phyloP scores from a whole-genome alignment of 2,329 filamentous ascomycete genomes.

The Arachnopeziza araneosa region DNA sequence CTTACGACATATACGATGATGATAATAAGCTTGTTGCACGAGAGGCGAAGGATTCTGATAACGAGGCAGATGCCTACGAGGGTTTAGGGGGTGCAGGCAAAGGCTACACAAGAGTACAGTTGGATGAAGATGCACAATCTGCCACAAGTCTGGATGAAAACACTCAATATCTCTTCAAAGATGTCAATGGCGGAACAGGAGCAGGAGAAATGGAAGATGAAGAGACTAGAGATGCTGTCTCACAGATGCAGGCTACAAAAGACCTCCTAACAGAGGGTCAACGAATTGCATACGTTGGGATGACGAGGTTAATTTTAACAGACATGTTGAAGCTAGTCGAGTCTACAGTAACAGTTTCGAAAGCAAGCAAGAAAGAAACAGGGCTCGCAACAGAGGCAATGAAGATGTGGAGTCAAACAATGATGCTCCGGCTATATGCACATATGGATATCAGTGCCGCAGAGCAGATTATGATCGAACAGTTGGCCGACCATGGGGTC shows the following conservation, averaged over 20 bases:
- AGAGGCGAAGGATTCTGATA: constrained; percentile 66
- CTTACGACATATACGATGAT: constrained; percentile 94
- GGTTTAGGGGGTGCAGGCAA: constrained; percentile 85
- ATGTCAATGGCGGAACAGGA: constrained; percentile 50
- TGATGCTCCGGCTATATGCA: constrained; percentile 89
- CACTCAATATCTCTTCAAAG: constrained; percentile 90
- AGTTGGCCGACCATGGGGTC: constrained; percentile 88
- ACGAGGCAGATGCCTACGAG: constrained; percentile 62
- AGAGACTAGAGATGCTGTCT: constrained; percentile 76
- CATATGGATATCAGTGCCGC: constrained; percentile 94
- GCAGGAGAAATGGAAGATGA: constrained; percentile 64
- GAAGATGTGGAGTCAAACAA: constrained; percentile 96
- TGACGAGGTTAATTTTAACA: constrained; percentile 75
- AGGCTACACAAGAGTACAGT: constrained; percentile 89
- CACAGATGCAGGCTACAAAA: constrained; percentile 94
- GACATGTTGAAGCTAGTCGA: constrained; percentile 69
- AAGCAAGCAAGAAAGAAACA: constrained; percentile 72
- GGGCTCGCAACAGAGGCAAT: constrained; percentile 67
- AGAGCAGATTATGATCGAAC: constrained; percentile 98
- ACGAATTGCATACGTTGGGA: constrained; percentile 89
- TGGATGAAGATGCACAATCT: constrained; percentile 92
- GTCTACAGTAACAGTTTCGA: constrained; percentile 46
- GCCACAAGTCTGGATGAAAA: constrained; percentile 97
- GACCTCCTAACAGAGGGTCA: constrained; percentile 92
- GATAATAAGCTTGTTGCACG: constrained; percentile 80